Evolutionary conservation across 2,329 filamentous ascomycete species (phyloP), one percentile per base, ranked within the genome.

Genomic region (Trichoderma atroviride): DNA sequence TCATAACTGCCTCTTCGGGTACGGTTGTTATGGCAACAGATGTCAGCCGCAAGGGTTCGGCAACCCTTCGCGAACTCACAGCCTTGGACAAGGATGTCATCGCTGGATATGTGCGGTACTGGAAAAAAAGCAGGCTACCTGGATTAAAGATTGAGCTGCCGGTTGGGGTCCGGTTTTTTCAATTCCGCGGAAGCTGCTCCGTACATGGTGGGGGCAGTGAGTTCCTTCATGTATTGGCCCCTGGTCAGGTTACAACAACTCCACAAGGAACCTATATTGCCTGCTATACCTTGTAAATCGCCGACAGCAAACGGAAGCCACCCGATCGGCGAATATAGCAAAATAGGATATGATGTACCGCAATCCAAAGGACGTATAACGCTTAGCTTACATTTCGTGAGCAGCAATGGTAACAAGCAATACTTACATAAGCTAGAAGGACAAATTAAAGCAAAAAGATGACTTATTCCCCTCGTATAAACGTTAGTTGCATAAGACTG

Each of bases 1-100:
- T 72, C 63, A 57, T 53, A 19, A 43, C 66, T 57, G 69, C 67
- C 37, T 72, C 73, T 1, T 73, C 70, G 14, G 72, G 73, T 5
- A 40, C 67, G 7, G 71, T 73, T 5, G 60, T 74, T 40, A 56
- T 74, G 29, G 70, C 69, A 40, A 73, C 72, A 7, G 67, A 68
- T n/a, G 67, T 73, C 24, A 70, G 72, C 9, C 61, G 69, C 10
- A 59, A 24, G 2, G n/a, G 27, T 40, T 74, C 72, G 6, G 27
- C 11, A 14, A 72, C 65, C 11, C 61, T 74, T 1, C 65, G 68
- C 10, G 37, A 29, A 35, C 29, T 69, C 58, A 50, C 31, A n/a
- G 67, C 63, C 10, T 27, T 73, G 2, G 71, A 72, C 9, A 53
- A 19, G 37, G 53, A 59, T 7, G 71, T 66, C 13, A 62, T 73